Conservation (phyloP, 495 filamentous ascomycete species). For the Penicillium riverlandense region DNA sequence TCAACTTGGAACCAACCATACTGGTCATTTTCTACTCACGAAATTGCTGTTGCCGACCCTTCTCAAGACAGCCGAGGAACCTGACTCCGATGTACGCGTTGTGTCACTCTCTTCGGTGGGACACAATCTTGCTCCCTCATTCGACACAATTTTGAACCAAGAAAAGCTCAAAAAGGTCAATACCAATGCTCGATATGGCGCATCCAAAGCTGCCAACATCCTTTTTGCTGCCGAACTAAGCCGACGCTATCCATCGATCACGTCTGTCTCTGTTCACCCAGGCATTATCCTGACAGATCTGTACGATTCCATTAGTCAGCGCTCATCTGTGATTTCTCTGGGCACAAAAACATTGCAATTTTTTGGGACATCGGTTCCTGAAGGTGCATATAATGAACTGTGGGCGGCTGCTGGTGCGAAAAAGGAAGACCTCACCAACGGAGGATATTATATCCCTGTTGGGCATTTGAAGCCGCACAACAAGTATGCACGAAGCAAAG, state of each 20-base stretch:
- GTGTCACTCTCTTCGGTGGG: constrained; percentile 35
- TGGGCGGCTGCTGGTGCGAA: constrained; percentile 32
- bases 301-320: constrained; percentile 9
- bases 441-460: constrained; percentile 32
- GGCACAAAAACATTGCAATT: constrained; percentile 6
- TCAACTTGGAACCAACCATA: constrained; percentile 52
- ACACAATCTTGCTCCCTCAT: constrained; percentile 17
- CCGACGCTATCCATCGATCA: constrained; percentile 36
- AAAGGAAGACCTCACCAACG: constrained; percentile 25
- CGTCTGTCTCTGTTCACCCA: constrained; percentile 39
- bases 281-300: constrained; percentile 32
- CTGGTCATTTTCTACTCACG: constrained; percentile 53
- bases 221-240: constrained; percentile 46
- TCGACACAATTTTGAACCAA: constrained; percentile 22
- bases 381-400: constrained; percentile 30
- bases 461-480: constrained; percentile 21
- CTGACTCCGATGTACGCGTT: constrained; percentile 35
- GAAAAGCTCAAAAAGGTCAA: constrained; percentile 29
- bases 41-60: constrained; percentile 33
- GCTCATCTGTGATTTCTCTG: constrained; percentile 3
- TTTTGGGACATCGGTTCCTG: constrained; percentile 13
- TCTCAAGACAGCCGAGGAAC: constrained; percentile 21
- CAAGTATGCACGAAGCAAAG: constrained; percentile 14
- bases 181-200: constrained; percentile 44
- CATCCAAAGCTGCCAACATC: constrained; percentile 53